phyloP scores from a whole-genome alignment of 1,284 basidiomycete species.

The Naganishia cerealis region DNA sequence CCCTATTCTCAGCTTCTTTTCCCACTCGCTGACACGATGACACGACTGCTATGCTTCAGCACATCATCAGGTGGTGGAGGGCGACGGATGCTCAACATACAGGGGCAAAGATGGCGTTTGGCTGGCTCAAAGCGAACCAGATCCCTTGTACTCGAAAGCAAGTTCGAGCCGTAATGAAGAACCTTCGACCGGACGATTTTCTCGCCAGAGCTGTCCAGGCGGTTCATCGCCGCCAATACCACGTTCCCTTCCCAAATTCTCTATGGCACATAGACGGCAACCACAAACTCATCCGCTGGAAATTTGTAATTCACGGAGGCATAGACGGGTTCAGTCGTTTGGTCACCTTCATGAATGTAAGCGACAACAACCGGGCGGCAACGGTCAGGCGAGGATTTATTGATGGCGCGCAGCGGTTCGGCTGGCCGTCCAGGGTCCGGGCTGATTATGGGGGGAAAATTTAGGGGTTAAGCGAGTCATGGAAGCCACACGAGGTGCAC shows the following conservation, averaged over 20 bases:
- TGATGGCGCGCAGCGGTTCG: not conserved
- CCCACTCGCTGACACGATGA: no score
- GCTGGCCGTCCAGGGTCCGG: conserved; percentile 4
- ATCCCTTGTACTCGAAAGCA: no score
- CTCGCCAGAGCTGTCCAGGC: not conserved
- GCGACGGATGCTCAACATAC: no score
- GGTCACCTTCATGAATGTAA: conserved; percentile 17
- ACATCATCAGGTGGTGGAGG: no score
- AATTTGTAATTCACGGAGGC: conserved; percentile 41
- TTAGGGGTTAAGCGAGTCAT: not conserved
- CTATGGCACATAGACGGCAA: conserved; percentile 43
- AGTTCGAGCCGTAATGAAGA: no score
- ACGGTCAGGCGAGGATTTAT: conserved; percentile 11
- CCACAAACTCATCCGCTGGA: conserved; percentile 43
- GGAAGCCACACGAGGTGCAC: not conserved
- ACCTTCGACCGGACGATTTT: no score
- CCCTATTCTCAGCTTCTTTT: no score
- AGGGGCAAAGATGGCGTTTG: no score
- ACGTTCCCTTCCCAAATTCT: conserved; percentile 15
- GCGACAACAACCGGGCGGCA: conserved; percentile 24
- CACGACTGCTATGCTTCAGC: no score
- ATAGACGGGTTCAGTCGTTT: conserved; percentile 36
- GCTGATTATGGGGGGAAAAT: conserved; percentile 3
- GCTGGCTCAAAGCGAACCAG: no score
- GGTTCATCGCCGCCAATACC: conserved; percentile 1